phyloP scores from a whole-genome alignment of 139 green algal species.

The Choricystis sp. region DNA sequence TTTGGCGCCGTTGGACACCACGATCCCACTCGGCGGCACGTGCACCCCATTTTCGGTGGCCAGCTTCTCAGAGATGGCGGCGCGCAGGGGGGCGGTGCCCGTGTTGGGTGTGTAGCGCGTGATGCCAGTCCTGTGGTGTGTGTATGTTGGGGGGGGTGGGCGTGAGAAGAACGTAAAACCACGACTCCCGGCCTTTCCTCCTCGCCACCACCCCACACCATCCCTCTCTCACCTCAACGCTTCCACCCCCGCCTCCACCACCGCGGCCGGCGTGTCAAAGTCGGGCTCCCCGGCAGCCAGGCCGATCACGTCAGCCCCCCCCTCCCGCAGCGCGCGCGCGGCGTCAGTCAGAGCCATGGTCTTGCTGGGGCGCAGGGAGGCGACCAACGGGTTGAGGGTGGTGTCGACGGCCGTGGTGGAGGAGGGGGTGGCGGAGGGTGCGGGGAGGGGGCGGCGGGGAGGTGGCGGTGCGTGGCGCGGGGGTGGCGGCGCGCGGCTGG shows the following conservation, averaged over 20 bases:
- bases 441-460: no score
- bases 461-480: neutral
- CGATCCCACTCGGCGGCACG: conserved; percentile 66
- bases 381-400: conserved; percentile 59
- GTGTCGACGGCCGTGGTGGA: conserved; percentile 24
- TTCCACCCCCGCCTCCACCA: conserved; percentile 59
- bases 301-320: conserved; percentile 73
- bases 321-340: conserved; percentile 50
- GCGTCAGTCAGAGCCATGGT: conserved; percentile 89
- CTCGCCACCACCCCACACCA: neutral
- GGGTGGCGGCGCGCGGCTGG: neutral
- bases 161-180: neutral
- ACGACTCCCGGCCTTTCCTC: neutral
- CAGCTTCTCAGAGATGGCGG: conserved; percentile 80
- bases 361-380: conserved; percentile 61
- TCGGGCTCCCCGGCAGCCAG: conserved; percentile 89
- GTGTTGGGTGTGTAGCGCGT: conserved; percentile 91
- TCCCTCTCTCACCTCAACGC: conserved; percentile 34
- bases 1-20: conserved; percentile 92
- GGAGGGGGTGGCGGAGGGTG: neutral
- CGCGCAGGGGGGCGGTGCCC: conserved; percentile 61
- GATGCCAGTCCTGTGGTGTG: conserved; percentile 30
- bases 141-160: neutral
- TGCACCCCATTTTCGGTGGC: conserved; percentile 68
- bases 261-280: conserved; percentile 76